phyloP scores from a whole-genome alignment of 2,329 filamentous ascomycete genomes.

The Ramichloridium luteum region DNA sequence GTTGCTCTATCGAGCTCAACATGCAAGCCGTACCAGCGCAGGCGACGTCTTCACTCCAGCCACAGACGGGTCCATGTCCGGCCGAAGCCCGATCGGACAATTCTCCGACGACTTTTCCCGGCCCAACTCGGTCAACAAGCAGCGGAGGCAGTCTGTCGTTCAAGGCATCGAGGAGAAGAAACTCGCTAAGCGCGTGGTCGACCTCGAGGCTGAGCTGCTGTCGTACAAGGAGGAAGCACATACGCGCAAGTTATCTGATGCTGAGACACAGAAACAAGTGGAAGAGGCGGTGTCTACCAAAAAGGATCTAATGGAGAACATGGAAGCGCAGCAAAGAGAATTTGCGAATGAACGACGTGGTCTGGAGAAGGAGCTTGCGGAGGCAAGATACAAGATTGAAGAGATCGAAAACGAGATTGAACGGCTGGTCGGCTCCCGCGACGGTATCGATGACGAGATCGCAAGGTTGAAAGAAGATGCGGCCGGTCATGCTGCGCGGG shows the following conservation, averaged over 20 bases:
- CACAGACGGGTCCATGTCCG: constrained; percentile 14
- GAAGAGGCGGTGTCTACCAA: constrained; percentile 87
- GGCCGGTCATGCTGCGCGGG: constrained; percentile 52
- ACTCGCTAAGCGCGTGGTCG: constrained; percentile 48
- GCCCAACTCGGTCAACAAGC: constrained; percentile 15
- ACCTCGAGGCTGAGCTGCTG: constrained; percentile 66
- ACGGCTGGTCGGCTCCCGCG: constrained; percentile 65
- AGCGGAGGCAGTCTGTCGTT: constrained; percentile 47
- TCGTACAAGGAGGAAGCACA: constrained; percentile 63
- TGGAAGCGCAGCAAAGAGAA: constrained; percentile 82
- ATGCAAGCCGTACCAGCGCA: constrained; percentile 34
- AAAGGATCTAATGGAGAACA: constrained; percentile 84
- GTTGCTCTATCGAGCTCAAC: constrained; percentile 62
- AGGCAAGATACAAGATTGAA: constrained; percentile 64
- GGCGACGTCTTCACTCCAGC: constrained; percentile 24
- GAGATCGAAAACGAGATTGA: constrained; percentile 90
- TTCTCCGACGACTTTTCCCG: constrained; percentile 15
- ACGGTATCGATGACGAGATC: constrained; percentile 66
- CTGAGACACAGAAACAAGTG: constrained; percentile 54
- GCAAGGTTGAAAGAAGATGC: constrained; percentile 44
- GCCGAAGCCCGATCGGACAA: constrained; percentile 10
- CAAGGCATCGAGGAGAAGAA: constrained; percentile 49
- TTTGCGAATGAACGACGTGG: constrained; percentile 75
- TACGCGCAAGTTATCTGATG: constrained; percentile 39
- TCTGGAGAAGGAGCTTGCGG: constrained; percentile 67